A percentile compares a stretch with the other conserved stretches of the same genome.
These are phyloP conservation scores for Thraustochytrium sp. DNA, from an alignment of 352 stramenopile genomes.

Conservation along the genomic window DNA sequence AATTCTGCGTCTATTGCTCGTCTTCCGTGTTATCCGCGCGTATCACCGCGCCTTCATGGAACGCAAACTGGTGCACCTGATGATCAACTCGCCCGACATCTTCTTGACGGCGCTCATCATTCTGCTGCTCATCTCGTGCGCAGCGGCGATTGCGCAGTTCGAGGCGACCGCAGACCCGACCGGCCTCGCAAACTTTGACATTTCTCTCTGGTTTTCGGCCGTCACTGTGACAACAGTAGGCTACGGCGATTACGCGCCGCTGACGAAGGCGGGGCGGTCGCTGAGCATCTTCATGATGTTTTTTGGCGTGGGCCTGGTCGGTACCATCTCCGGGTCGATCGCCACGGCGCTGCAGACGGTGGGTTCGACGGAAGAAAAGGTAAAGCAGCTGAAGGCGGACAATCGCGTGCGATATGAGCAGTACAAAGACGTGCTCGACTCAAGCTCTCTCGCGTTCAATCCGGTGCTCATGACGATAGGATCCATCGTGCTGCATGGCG, in stretches of 20 bases:
- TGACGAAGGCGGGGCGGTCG: background rate
- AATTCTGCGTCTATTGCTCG: background rate
- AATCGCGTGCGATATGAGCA: conserved; percentile 29
- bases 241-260: conserved; percentile 39
- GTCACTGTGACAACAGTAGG: conserved; percentile 42
- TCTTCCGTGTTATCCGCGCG: background rate
- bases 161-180: background rate
- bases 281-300: conserved; percentile 43
- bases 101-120: conserved; percentile 1
- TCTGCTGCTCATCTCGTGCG: background rate
- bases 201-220: conserved; percentile 42
- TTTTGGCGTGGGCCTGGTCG: conserved; percentile 33
- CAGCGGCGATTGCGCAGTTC: background rate
- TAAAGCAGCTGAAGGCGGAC: conserved; percentile 42
- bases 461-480: background rate
- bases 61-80: background rate
- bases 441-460: conserved; percentile 6
- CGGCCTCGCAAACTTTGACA: conserved; percentile 2
- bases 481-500: background rate
- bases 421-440: conserved; percentile 2
- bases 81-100: conserved; percentile 21
- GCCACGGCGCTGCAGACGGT: conserved; percentile 40
- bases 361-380: conserved; percentile 24
- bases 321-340: conserved; percentile 32
- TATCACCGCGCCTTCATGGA: conserved; percentile 9